Evolutionary conservation across 768 basidiomycete genomes (phyloP).

Genomic region (Amanita muscaria): DNA sequence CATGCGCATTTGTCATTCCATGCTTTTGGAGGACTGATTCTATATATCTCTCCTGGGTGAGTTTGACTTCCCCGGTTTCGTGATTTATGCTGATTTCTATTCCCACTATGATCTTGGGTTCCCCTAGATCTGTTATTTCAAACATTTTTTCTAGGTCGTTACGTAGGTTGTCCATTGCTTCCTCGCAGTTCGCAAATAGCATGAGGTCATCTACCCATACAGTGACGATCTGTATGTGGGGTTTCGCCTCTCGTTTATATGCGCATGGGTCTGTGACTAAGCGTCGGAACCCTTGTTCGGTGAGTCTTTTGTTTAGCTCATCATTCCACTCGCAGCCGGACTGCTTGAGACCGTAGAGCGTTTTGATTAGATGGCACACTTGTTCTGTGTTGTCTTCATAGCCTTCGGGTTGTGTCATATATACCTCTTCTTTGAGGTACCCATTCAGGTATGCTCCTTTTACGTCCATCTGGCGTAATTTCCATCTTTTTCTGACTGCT

Average conservation of each 20-base stretch:
- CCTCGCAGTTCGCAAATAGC: neutral
- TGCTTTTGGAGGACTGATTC: constrained; percentile 12
- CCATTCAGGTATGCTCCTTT: constrained; percentile 27
- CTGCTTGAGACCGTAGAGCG: constrained; percentile 32
- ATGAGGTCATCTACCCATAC: neutral
- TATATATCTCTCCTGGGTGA: constrained; percentile 16
- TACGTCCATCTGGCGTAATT: constrained; percentile 34
- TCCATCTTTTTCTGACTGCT: constrained; percentile 23
- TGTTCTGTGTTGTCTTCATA: constrained; percentile 19
- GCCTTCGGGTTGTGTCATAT: constrained; percentile 28
- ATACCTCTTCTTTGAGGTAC: constrained; percentile 24
- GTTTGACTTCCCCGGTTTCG: constrained; percentile 10
- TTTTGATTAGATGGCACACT: constrained; percentile 17
- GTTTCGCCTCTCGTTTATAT: constrained; percentile 2
- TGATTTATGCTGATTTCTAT: constrained; percentile 15
- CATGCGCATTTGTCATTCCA: constrained; percentile 6
- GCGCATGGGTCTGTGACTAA: constrained; percentile 9
- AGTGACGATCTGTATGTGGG: neutral
- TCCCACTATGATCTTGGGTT: constrained; percentile 19
- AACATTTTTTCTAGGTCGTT: constrained; percentile 11
- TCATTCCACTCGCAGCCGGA: constrained; percentile 21
- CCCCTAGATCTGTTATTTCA: constrained; percentile 18
- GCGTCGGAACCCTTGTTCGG: constrained; percentile 11
- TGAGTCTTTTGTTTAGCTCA: constrained; percentile 13
- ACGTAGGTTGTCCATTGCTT: neutral